phyloP scores from a whole-genome alignment of 805 yeast species.

The Kuraishia capsulata region DNA sequence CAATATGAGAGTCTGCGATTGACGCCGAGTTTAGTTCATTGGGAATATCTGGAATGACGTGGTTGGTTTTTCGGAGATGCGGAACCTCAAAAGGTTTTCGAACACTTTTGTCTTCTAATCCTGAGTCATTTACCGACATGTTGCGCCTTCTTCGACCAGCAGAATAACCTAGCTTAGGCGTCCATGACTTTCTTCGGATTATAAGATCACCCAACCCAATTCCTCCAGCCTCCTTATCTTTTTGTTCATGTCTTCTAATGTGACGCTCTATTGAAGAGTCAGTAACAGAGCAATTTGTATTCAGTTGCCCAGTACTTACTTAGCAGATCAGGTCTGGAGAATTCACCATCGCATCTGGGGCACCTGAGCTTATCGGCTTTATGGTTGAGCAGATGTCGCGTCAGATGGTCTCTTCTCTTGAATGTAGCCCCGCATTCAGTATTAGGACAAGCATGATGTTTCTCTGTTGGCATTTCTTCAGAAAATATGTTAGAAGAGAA shows the following conservation, averaged over 20 bases:
- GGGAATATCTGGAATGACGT: too few relatives aligned
- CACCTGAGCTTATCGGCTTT: slow-evolving; percentile 4
- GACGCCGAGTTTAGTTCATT: too few relatives aligned
- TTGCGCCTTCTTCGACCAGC: slow-evolving; percentile 4
- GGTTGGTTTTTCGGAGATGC: too few relatives aligned
- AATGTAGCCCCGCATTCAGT: slow-evolving; percentile 8
- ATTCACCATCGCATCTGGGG: slow-evolving; percentile 7
- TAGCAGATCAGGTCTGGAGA: not conserved
- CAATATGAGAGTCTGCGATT: too few relatives aligned
- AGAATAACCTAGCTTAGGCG: not conserved
- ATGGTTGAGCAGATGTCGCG: slow-evolving; percentile 10
- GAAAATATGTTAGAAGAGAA: not conserved
- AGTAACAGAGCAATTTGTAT: too few relatives aligned
- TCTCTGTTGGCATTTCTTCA: not conserved
- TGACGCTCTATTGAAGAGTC: too few relatives aligned
- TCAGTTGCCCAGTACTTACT: not conserved
- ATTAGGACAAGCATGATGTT: not conserved
- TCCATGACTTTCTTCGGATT: slow-evolving; percentile 3
- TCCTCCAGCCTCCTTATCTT: slow-evolving; percentile 10
- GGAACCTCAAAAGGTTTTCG: too few relatives aligned
- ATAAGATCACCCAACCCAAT: not conserved
- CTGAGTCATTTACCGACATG: too few relatives aligned
- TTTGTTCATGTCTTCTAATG: slow-evolving; percentile 8
- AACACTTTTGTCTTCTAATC: too few relatives aligned
- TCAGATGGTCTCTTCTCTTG: slow-evolving; percentile 11